Conservation (phyloP, 2,329 filamentous ascomycete species). For the Helicocarpus griseus region DNA sequence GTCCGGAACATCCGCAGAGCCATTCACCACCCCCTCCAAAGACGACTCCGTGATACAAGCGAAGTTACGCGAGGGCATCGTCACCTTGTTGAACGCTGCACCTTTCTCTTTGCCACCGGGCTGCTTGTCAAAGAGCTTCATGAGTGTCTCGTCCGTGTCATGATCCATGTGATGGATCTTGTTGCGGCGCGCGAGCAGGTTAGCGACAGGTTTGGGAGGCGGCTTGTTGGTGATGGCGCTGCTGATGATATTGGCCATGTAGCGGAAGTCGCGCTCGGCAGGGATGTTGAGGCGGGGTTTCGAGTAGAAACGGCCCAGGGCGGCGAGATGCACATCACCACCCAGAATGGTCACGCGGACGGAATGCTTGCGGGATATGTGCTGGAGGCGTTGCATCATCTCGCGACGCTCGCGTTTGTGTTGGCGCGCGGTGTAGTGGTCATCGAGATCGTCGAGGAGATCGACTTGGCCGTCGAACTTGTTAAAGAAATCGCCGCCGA, state of each 20-base stretch:
- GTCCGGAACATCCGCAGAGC: slow-evolving; percentile 7
- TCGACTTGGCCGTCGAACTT: slow-evolving; percentile 73
- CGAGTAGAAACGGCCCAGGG: slow-evolving; percentile 55
- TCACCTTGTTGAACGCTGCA: slow-evolving; percentile 66
- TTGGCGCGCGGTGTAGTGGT: slow-evolving; percentile 76
- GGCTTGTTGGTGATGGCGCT: slow-evolving; percentile 61
- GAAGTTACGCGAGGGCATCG: slow-evolving; percentile 64
- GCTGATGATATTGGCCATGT: slow-evolving; percentile 56
- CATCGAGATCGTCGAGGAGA: slow-evolving; percentile 55
- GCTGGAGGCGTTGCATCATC: slow-evolving; percentile 57
- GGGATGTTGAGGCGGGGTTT: slow-evolving; percentile 48
- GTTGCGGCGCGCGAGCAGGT: slow-evolving; percentile 52
- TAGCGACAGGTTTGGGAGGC: slow-evolving; percentile 55
- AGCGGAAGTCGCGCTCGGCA: slow-evolving; percentile 50
- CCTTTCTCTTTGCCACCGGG: slow-evolving; percentile 53
- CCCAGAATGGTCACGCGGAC: slow-evolving; percentile 53
- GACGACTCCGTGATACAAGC: slow-evolving; percentile 51
- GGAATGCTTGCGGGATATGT: slow-evolving; percentile 44
- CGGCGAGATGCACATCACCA: slow-evolving; percentile 57
- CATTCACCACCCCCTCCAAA: slow-evolving; percentile 15
- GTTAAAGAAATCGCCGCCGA: slow-evolving; percentile 82
- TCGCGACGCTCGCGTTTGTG: slow-evolving; percentile 81
- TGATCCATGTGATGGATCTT: slow-evolving; percentile 56
- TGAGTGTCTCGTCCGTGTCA: slow-evolving; percentile 55
- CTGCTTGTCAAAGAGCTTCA: slow-evolving; percentile 53